Evolutionary conservation across 2,329 filamentous ascomycete genomes (phyloP).

Genomic region (Xylaria sp.): DNA sequence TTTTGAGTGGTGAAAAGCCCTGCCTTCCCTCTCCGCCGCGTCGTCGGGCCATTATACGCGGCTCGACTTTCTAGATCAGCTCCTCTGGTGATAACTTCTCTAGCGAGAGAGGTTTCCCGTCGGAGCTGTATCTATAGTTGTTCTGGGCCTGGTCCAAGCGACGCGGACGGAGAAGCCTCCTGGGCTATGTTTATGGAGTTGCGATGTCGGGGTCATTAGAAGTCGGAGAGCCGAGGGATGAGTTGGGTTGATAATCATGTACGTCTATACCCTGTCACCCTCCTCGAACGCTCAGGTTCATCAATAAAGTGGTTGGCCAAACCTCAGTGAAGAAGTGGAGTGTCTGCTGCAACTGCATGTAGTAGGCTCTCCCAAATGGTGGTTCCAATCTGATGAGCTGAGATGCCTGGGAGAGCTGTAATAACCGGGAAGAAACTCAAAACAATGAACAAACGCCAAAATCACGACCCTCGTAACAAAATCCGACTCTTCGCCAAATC

Average conservation of each 20-base stretch:
- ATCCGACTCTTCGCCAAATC: slow-evolving; percentile 43
- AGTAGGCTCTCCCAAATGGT: slow-evolving; percentile 59
- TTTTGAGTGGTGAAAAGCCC: slow-evolving; percentile 39
- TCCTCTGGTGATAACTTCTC: slow-evolving; percentile 20
- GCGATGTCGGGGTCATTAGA: slow-evolving; percentile 49
- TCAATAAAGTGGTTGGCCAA: slow-evolving; percentile 60
- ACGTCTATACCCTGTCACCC: slow-evolving; percentile 55
- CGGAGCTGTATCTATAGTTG: slow-evolving; percentile 29
- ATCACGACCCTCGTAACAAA: slow-evolving; percentile 39
- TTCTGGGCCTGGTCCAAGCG: slow-evolving; percentile 17
- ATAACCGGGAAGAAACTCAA: slow-evolving; percentile 55
- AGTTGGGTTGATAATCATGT: slow-evolving; percentile 36
- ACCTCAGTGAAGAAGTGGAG: slow-evolving; percentile 63
- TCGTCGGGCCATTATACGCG: slow-evolving; percentile 28
- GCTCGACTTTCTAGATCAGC: slow-evolving; percentile 28
- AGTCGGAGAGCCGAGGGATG: slow-evolving; percentile 43
- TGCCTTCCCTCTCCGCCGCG: slow-evolving; percentile 39
- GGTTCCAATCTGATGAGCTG: slow-evolving; percentile 62
- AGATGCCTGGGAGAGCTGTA: slow-evolving; percentile 49
- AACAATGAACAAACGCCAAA: slow-evolving; percentile 50
- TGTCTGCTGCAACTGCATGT: slow-evolving; percentile 50
- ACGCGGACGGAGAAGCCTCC: slow-evolving; percentile 34
- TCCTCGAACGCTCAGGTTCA: slow-evolving; percentile 49
- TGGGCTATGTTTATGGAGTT: slow-evolving; percentile 40
- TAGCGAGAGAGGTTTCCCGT: slow-evolving; percentile 31